Evolutionary conservation across 148 eudicot genomes (phyloP).

Genomic region (Chenopodium quinoa): DNA sequence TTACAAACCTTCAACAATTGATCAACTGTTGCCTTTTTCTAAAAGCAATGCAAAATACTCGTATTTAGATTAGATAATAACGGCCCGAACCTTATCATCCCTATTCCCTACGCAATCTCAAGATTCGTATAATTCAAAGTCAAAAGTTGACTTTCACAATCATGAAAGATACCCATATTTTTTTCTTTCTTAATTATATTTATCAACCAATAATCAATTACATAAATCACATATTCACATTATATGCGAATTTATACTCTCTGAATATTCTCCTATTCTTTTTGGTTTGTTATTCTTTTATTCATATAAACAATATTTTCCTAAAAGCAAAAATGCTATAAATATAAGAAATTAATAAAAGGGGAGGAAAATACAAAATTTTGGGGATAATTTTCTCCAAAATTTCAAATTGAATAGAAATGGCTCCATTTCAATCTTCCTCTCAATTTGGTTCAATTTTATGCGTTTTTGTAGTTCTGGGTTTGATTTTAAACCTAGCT

Average conservation of each 20-base stretch:
- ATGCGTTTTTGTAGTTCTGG: constrained; percentile 23
- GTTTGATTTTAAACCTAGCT: constrained; percentile 33
- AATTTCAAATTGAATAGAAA: neutral
- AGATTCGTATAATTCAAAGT: neutral
- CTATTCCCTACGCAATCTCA: neutral
- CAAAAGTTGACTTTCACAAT: constrained; percentile 6
- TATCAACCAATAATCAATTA: neutral
- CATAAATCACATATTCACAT: constrained; percentile 1
- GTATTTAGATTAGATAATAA: no score
- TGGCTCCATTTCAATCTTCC: constrained; percentile 19
- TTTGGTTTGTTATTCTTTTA: no score
- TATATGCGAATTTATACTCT: constrained; percentile 3
- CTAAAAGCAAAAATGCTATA: neutral
- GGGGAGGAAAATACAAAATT: neutral
- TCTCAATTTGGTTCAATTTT: neutral
- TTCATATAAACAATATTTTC: constrained; percentile 17
- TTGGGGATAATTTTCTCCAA: neutral
- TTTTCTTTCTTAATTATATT: neutral
- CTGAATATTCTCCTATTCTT: constrained; percentile 21
- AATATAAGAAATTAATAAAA: neutral
- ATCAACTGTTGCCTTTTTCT: no score
- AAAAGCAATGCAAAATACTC: neutral
- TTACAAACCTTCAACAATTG: no score
- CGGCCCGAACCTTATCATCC: neutral
- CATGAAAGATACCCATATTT: neutral